Base-by-base conservation (phyloP, 805 yeast species). In the Barnettozyma salicaria region DNA sequence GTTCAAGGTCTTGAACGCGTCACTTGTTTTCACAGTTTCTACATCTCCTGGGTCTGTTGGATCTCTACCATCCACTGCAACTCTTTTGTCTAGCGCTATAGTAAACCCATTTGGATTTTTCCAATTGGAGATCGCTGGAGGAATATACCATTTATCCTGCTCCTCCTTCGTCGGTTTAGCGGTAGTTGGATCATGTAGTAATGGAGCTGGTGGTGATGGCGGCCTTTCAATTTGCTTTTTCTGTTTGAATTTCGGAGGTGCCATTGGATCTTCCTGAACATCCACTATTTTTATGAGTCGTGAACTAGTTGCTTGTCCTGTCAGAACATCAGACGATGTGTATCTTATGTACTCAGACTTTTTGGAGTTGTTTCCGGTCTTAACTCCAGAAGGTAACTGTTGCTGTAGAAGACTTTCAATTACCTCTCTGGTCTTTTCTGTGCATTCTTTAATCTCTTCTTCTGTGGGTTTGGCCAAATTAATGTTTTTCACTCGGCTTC, bases 121-220 rank as follows among this genome's bases (percentile, higher is more conserved):
- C 97, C 97, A 92, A 57, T 86, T 87, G 1, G 97, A 90, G 0
- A 90, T 74, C 1, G 94, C 86, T 0, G 95, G 79, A 0, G 97
- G 97, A 21, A 92, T 87, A 32, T 72, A 70, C 96, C 97, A 90
- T 43, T 74, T 70, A 19, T 73, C 76, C 45, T 78, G 83, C 36
- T 88, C 95, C 47, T 80, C 85, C 19, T 75, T 74, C 0, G 88
- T 73, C 14, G 81, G 56, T 50, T 70, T 64, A 17, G 47, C 42
- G 27, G 48, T 36, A 4, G 43, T 32, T 4, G 74, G 75, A 6
- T 76, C 68, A n/a, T 72, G 58, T 21, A 76, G 65, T n/a, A 84
- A 77, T 30, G 87, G 68, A 1, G 86, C 74, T 0, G 95, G 94
- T 1, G 86, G 75, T 0, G 81, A 72, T 1, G 84, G 80, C 0